These are phyloP conservation scores for Fusarium circinatum DNA, from an alignment of 2,329 filamentous ascomycete genomes.

Conservation along the genomic window DNA sequence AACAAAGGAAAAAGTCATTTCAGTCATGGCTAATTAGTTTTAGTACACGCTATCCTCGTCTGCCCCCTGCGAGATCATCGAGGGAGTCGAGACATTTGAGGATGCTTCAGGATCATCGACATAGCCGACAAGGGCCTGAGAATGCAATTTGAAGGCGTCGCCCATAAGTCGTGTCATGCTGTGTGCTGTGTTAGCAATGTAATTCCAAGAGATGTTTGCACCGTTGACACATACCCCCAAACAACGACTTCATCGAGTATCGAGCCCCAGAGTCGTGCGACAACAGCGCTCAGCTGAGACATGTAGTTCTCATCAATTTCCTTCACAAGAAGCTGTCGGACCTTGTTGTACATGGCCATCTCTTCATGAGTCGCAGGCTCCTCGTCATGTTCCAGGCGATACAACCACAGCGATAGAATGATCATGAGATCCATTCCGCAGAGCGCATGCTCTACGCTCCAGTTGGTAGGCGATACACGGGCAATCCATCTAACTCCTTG, in stretches of 20 bases:
- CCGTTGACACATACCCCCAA: conserved; percentile 83
- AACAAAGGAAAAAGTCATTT: conserved; percentile 62
- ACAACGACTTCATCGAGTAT: conserved; percentile 99
- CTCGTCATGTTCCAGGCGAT: conserved; percentile 98
- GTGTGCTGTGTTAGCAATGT: conserved; percentile 36
- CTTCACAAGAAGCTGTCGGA: conserved; percentile 89
- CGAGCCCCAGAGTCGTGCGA: conserved; percentile 94
- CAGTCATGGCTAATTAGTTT: conserved; percentile 60
- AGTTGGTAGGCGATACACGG: conserved; percentile 97
- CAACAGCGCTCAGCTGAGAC: conserved; percentile 90
- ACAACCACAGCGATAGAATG: conserved; percentile 96
- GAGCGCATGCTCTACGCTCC: conserved; percentile 97
- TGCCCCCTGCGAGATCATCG: conserved; percentile 76
- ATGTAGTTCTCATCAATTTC: conserved; percentile 86
- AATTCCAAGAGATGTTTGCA: not conserved
- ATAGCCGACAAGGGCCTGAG: conserved; percentile 93
- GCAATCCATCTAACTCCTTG: conserved; percentile 98
- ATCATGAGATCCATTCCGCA: conserved; percentile 98
- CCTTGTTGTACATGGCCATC: conserved; percentile 89
- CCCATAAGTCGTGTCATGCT: conserved; percentile 96
- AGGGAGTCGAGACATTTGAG: conserved; percentile 75
- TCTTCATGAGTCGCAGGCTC: conserved; percentile 89
- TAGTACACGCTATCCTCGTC: conserved; percentile 79
- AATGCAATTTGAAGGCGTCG: conserved; percentile 96
- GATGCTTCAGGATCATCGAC: conserved; percentile 83